These are phyloP conservation scores for Penicillium turbatum DNA, from an alignment of 495 filamentous ascomycete species.

Conservation along the genomic window DNA sequence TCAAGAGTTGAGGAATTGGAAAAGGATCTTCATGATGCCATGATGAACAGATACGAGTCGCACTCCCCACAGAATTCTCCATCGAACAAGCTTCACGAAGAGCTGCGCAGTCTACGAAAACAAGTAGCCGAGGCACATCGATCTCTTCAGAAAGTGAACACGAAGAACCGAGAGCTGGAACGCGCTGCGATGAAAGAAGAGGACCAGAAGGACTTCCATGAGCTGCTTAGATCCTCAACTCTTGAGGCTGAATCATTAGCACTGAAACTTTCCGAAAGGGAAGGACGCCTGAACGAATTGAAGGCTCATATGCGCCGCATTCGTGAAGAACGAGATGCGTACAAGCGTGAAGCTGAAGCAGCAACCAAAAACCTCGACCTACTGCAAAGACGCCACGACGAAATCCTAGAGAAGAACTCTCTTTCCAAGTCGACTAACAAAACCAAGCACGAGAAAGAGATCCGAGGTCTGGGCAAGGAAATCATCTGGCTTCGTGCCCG, in stretches of 20 bases:
- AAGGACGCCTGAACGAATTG: slow-evolving; percentile 51
- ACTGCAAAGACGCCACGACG: slow-evolving; percentile 51
- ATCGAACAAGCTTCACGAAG: slow-evolving; percentile 52
- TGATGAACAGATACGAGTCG: slow-evolving; percentile 47
- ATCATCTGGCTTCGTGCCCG: slow-evolving; percentile 83
- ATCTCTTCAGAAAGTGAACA: slow-evolving; percentile 53
- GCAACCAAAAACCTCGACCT: slow-evolving; percentile 50
- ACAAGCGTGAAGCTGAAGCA: slow-evolving; percentile 45
- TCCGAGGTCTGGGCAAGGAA: slow-evolving; percentile 78
- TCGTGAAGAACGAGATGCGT: slow-evolving; percentile 54
- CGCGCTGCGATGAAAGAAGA: slow-evolving; percentile 47
- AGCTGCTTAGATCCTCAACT: slow-evolving; percentile 61
- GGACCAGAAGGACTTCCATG: slow-evolving; percentile 63
- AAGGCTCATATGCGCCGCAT: slow-evolving; percentile 53
- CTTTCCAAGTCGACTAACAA: slow-evolving; percentile 40
- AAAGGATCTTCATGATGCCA: slow-evolving; percentile 49
- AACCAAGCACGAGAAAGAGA: slow-evolving; percentile 69
- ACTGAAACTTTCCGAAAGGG: slow-evolving; percentile 51
- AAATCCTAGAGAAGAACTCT: slow-evolving; percentile 44
- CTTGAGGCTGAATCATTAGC: slow-evolving; percentile 61
- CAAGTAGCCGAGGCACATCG: slow-evolving; percentile 61
- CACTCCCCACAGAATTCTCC: slow-evolving; percentile 49
- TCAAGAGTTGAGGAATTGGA: slow-evolving; percentile 54
- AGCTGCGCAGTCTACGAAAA: slow-evolving; percentile 57
- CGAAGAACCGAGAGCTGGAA: slow-evolving; percentile 47